These are phyloP conservation scores for Inga laurina DNA, from an alignment of 306 rosid species.

Conservation along the genomic window DNA sequence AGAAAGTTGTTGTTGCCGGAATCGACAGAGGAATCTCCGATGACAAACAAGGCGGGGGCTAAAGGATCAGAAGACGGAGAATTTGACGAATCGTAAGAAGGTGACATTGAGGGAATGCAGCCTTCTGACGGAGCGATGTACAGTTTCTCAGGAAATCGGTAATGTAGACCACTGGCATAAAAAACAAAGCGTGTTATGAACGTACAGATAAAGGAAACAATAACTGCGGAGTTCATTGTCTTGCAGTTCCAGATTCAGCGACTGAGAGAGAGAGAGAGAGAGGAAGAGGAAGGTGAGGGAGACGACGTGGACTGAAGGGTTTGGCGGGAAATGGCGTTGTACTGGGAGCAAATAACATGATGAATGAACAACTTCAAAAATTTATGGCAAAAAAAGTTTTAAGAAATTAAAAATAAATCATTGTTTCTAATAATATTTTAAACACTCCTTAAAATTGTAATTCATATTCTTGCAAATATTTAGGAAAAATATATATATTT, in stretches of 20 bases:
- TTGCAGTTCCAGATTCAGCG: not conserved
- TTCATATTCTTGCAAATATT: too few relatives aligned
- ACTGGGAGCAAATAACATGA: too few relatives aligned
- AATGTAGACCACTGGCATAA: slow-evolving; percentile 29
- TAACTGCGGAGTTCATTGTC: slow-evolving; percentile 35
- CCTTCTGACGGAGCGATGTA: not conserved
- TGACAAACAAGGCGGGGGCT: slow-evolving; percentile 71
- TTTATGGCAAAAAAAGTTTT: not conserved
- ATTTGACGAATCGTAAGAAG: slow-evolving; percentile 26
- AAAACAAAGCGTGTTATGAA: slow-evolving; percentile 20
- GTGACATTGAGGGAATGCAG: slow-evolving; percentile 23
- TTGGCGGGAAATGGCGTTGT: slow-evolving; percentile 49
- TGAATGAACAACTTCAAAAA: not conserved
- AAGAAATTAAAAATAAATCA: not conserved
- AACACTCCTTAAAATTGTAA: not conserved
- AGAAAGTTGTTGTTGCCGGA: slow-evolving; percentile 84
- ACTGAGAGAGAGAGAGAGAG: not conserved
- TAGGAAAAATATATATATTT: too few relatives aligned
- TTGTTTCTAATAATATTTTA: too few relatives aligned
- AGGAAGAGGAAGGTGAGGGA: not conserved
- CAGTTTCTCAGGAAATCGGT: slow-evolving; percentile 21
- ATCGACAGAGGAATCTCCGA: slow-evolving; percentile 90
- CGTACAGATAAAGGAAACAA: slow-evolving; percentile 25
- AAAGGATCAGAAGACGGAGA: slow-evolving; percentile 34
- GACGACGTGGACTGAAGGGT: not conserved